Percentiles rank a stretch among this genome's conserved stretches.
These are phyloP conservation scores for Pharnaceum exiguum DNA, from an alignment of 148 eudicot species.

Conservation along the genomic window DNA sequence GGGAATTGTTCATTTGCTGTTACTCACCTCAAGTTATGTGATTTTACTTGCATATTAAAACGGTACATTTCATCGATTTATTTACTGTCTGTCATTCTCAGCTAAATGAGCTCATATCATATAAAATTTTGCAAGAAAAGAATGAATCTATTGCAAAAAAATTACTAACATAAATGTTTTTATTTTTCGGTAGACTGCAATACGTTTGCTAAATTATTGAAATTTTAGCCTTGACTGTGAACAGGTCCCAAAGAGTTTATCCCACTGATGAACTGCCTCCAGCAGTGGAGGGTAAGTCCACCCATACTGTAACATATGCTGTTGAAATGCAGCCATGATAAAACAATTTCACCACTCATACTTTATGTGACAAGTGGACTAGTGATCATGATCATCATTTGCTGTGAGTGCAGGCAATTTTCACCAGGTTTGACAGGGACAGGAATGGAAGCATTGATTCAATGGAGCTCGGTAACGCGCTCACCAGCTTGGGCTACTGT, in stretches of 20 bases:
- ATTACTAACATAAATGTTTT: not conserved
- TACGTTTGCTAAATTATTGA: no score
- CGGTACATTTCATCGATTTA: no score
- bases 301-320: not conserved
- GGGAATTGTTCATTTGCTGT: no score
- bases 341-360: not conserved
- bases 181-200: no score
- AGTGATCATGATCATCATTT: not conserved
- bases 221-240: no score
- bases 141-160: not conserved
- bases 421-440: conserved; percentile 83
- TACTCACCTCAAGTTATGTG: no score
- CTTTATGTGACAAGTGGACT: not conserved
- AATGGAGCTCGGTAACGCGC: conserved; percentile 56
- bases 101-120: no score
- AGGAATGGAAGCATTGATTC: conserved; percentile 72
- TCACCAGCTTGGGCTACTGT: conserved; percentile 51
- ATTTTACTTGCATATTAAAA: no score
- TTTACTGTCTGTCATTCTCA: no score
- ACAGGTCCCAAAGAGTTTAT: conserved; percentile 80
- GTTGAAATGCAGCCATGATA: not conserved
- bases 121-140: no score
- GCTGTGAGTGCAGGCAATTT: conserved; percentile 21
- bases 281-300: conserved; percentile 64
- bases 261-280: conserved; percentile 59